These are phyloP conservation scores for Schizothecium vesticola DNA, from an alignment of 495 filamentous ascomycete genomes.

Conservation along the genomic window DNA sequence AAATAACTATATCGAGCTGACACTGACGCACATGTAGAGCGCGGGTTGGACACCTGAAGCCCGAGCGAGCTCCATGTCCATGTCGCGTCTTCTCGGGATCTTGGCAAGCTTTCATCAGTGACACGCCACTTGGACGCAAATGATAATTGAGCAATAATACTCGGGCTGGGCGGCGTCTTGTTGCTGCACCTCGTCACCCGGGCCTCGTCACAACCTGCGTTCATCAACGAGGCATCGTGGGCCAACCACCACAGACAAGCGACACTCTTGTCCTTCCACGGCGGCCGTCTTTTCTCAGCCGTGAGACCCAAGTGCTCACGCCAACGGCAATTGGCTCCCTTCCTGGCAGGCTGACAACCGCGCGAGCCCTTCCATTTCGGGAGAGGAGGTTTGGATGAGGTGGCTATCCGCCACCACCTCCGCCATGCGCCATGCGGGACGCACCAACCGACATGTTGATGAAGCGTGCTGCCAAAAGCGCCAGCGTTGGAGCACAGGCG, in stretches of 20 bases:
- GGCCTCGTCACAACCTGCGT: neutral
- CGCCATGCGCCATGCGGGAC: neutral
- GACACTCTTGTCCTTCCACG: neutral
- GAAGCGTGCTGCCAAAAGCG: neutral
- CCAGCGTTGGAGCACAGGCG: neutral
- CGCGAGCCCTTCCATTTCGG: neutral
- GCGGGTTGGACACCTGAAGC: neutral
- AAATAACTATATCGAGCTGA: neutral
- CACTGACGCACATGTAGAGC: neutral
- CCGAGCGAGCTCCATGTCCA: neutral
- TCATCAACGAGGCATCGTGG: neutral
- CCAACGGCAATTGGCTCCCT: neutral
- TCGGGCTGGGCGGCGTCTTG: neutral
- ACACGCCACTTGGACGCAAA: neutral
- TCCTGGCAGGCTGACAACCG: neutral
- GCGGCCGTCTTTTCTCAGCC: neutral
- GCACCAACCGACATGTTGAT: neutral
- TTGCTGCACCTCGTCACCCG: neutral
- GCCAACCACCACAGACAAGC: neutral
- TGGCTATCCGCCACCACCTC: neutral
- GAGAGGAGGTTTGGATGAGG: neutral
- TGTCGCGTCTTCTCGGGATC: neutral
- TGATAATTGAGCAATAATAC: neutral
- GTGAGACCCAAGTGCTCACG: neutral
- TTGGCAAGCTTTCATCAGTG: neutral